Base-by-base conservation (phyloP, 108 stramenopile species). In the Heterococcus sp. region DNA sequence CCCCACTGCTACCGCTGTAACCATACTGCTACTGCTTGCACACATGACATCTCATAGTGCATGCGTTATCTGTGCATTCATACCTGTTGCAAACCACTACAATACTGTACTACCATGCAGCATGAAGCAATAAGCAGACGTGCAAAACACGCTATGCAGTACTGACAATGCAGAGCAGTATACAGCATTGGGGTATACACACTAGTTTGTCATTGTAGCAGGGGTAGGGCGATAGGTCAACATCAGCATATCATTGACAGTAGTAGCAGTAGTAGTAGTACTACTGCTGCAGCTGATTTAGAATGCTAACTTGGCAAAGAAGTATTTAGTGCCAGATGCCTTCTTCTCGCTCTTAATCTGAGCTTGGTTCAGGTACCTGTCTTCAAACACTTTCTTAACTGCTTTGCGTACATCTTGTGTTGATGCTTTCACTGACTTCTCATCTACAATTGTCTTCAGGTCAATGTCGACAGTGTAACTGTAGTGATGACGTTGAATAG, bases 381-480 rank as follows among this genome's bases (percentile, higher is more conserved):
- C 81, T 40, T 82, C 81, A 72, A 82, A 82, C 68, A 82, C 66
- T 74, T 82, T 82, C 39, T 74, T 39, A 67, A 82, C 81, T 0
- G 81, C 73, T 58, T 82, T 82, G 28, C 74, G 46, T 32, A 74
- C 73, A 30, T 82, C 81, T 29, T 39, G 30, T 8, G 28, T 32
- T n/a, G 72, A 65, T 14, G 65, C 73, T 74, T 82, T 82, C 40
- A 82, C 38, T 35, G 81, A 73, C 3, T 67, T 32, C 73, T 82
- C 81, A 34, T 82, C 81, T 31, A 82, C 81, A 3, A 36, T 30
- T 35, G 73, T 82, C 73, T 82, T 82, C 37, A 82, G 81, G 40
- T 82, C 81, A 66, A 82, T 82, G 81, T 82, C 81, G 58, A 72
- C 81, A 35, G 74, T 66, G 38, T 82, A 82, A 37, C 81, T 82